Base-by-base conservation (phyloP, 192 early-diverging fungal genomes). In the Backusella morwellensis region DNA sequence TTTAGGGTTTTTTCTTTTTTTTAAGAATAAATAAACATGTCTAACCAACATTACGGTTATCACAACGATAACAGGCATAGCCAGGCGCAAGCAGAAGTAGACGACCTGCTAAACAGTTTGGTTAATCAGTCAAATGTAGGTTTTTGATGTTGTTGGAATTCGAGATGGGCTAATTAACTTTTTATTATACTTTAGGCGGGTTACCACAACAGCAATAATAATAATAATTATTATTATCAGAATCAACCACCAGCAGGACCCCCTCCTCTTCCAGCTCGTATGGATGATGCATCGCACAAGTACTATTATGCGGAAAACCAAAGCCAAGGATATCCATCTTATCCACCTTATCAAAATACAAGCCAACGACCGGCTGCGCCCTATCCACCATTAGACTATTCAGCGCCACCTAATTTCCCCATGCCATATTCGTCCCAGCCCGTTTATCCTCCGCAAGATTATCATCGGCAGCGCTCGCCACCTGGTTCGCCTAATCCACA, bases 181-280 rank as follows among this genome's bases (percentile, higher is more conserved):
- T 9, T 59, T 26, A 59, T 26, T 59, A 59, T 59, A 11, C 26
- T 23, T 59, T 63, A 63, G 56, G 56, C 56, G 23, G 56, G 56
- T 29, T 63, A 63, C 56, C 26, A 63, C 3, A 70, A 70, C 19
- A 40, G 26, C 35, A 40, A 40, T 4, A 70, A 70, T 38, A 40
- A 15, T 32, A 70, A 41, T 38, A 40, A 15, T 70, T 21, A 23
- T 70, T 70, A 35, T 70, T 23, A 70, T 70, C 35, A 70, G n/a
- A 70, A 41, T n/a, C 35, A 40, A 21, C 35, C 19, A 41, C 36
- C 68, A 29, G 23, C 56, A 29, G 26, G 56, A 38, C 68, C 67
- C 17, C 67, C 68, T 70, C 68, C 35, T 26, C 68, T 70, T 38
- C 68, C 68, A 29, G n/a, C 68, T 23, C 68, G 68, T 26, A 70